phyloP scores from a whole-genome alignment of 225 moss, liverwort and hornwort species.

The Bryoerythrophyllum caledonicum region DNA sequence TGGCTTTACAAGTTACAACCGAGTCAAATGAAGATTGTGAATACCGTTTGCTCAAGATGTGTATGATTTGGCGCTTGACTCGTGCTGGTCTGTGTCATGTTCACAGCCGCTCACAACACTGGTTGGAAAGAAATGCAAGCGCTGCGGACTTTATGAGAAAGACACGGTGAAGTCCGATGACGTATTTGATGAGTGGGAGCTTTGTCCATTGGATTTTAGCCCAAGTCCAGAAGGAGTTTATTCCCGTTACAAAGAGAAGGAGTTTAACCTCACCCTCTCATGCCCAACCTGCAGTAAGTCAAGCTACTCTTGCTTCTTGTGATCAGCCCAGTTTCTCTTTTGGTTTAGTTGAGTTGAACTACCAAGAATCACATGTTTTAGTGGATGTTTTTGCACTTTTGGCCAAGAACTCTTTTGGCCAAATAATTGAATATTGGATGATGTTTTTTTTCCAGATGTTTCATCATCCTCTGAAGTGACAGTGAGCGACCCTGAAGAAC shows the following conservation, averaged over 20 bases:
- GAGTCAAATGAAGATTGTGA: no score
- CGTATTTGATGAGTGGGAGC: constrained; percentile 76
- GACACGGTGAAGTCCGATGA: constrained; percentile 78
- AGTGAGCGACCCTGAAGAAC: constrained; percentile 24
- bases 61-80: constrained; percentile 1
- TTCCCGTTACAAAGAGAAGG: constrained; percentile 42
- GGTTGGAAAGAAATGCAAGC: constrained; percentile 85
- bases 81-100: constrained; percentile 18
- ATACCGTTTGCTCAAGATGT: neutral
- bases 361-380: neutral
- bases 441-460: constrained; percentile 32
- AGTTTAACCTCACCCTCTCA: constrained; percentile 69
- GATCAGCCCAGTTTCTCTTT: neutral
- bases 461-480: constrained; percentile 29
- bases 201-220: constrained; percentile 80
- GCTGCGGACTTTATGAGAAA: constrained; percentile 90
- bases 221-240: constrained; percentile 56
- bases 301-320: constrained; percentile 9
- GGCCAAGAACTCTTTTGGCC: neutral
- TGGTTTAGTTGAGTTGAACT: neutral
- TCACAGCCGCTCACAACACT: constrained; percentile 86
- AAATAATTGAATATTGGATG: constrained; percentile 1
- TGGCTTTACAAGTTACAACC: constrained; percentile 11
- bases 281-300: constrained; percentile 73
- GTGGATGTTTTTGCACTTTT: neutral